Evolutionary conservation across 441 rosid species (phyloP), one percentile per base, ranked within the genome.

Genomic region (Dalechampia spathulata): DNA sequence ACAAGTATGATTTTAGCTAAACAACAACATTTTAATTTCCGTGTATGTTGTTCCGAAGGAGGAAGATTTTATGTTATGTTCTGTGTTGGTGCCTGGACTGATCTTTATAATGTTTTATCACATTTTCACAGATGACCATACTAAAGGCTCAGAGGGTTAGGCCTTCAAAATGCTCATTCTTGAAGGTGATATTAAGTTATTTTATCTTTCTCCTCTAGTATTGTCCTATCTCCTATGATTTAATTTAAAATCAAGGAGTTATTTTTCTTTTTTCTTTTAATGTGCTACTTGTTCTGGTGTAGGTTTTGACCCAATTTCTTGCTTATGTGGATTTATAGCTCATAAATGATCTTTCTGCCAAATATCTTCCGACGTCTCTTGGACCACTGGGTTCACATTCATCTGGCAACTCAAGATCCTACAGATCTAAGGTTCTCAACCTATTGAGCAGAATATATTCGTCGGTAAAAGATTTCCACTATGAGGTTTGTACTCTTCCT

Each of bases 151-250:
- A 61, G 58, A 74, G 80, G 52, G 47, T 57, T 34, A 60, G 64
- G 45, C 51, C 66, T 64, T 51, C 64, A 60, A 71, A 61, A 63
- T 85, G 87, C 73, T 46, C 74, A 39, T 75, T 87, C 69, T 68
- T 83, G 49, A 87, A 79, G 98, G 98, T 91, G 70, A 61, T 63
- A 11, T 45, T 50, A n/a, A 20, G n/a, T n/a, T n/a, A n/a, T n/a
- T n/a, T n/a, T n/a, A n/a, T n/a, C n/a, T n/a, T n/a, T n/a, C n/a
- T n/a, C n/a, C n/a, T n/a, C n/a, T n/a, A n/a, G n/a, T n/a, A n/a
- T n/a, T n/a, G n/a, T n/a, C n/a, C n/a, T n/a, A n/a, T n/a, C n/a
- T n/a, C n/a, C n/a, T n/a, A n/a, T n/a, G n/a, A n/a, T n/a, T n/a
- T n/a, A n/a, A n/a, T n/a, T n/a, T n/a, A n/a, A n/a, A n/a, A n/a